phyloP scores from a whole-genome alignment of 1,284 basidiomycete species.

The Cryptococcus hybrid region DNA sequence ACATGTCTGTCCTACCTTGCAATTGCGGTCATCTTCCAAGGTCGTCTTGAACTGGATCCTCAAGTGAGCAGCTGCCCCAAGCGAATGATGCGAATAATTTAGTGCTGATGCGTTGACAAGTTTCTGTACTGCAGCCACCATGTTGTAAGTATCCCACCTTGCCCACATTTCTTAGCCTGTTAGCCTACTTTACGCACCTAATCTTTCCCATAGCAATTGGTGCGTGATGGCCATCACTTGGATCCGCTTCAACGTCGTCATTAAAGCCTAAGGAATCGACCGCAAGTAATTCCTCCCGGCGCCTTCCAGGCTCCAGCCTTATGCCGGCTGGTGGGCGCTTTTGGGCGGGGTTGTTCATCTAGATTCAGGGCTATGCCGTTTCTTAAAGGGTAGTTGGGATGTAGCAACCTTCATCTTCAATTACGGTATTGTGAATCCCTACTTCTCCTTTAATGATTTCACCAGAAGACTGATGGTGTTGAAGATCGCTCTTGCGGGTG shows the following conservation, averaged over 20 bases:
- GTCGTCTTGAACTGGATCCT: conserved; percentile 34
- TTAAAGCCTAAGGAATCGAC: conserved; percentile 24
- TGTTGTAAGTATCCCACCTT: conserved; percentile 2
- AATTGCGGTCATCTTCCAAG: conserved; percentile 15
- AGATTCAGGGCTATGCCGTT: conserved; percentile 19
- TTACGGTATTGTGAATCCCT: conserved; percentile 12
- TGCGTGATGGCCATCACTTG: conserved; percentile 24
- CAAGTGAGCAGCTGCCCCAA: conserved; percentile 1
- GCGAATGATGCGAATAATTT: not conserved
- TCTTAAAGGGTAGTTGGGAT: conserved; percentile 19
- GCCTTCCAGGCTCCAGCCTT: conserved; percentile 16
- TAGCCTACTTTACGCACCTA: not conserved
- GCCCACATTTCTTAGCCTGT: not conserved
- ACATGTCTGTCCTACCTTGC: conserved; percentile 31
- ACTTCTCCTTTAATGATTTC: too few species aligned
- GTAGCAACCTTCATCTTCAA: conserved; percentile 1
- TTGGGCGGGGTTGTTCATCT: conserved; percentile 15
- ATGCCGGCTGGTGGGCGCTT: conserved; percentile 19
- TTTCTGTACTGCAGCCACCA: conserved; percentile 7
- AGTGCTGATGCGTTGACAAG: conserved; percentile 1
- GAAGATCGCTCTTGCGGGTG: conserved; percentile 12
- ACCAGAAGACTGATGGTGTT: not conserved
- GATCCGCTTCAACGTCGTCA: conserved; percentile 25
- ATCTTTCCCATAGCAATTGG: conserved; percentile 15
- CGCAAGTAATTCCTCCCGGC: conserved; percentile 7